Evolutionary conservation across 192 early-diverging fungal species (phyloP), one percentile per base, ranked within the genome.

Genomic region (Coemansia sp.): DNA sequence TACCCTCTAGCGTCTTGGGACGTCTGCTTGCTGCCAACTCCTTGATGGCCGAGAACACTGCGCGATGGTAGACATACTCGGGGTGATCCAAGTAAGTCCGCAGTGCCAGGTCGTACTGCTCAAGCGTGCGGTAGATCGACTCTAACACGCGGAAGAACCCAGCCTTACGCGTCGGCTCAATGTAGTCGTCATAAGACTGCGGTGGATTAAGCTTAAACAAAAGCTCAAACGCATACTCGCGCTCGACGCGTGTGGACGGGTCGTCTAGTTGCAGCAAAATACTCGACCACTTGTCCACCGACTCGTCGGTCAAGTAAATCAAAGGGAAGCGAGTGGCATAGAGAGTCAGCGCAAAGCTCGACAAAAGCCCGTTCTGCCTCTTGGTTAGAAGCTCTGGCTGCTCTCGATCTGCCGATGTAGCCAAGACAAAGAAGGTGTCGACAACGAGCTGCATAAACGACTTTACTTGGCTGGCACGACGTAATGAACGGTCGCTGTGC

Each of bases 391-490:
- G 17, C 1, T 2, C 42, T 28, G 35, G 3, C 5, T 40, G 17
- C 28, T 67, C 52, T 7, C 50, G 14, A 26, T 68, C 9, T 1
- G 68, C 33, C 19, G 61, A 62, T 21, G 40, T 69, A 3, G 73
- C 60, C 58, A 77, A 32, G 1, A 68, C 50, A 47, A 68, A 68
- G n/a, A 77, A 32, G 3, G 80, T 72, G 42, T 82, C 80, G 11
- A 82, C 76, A 7, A 75, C 70, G 10, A 75, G 71, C 66, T 82
- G 80, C 4, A 70, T 39, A 19, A 83, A 46, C 43, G 80, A 69
- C 73, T 83, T 83, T 50, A 83, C 80, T 49, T 74, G 75, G 58
- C 80, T 83, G 23, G 80, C 72, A 17, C 80, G 80, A 17, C 80
- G 72, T 59, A 83, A 21, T 6, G 66, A 69, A 2, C 80, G 75